Base-by-base conservation (phyloP, 805 yeast species). In the Nakazawaea ambrosiae region DNA sequence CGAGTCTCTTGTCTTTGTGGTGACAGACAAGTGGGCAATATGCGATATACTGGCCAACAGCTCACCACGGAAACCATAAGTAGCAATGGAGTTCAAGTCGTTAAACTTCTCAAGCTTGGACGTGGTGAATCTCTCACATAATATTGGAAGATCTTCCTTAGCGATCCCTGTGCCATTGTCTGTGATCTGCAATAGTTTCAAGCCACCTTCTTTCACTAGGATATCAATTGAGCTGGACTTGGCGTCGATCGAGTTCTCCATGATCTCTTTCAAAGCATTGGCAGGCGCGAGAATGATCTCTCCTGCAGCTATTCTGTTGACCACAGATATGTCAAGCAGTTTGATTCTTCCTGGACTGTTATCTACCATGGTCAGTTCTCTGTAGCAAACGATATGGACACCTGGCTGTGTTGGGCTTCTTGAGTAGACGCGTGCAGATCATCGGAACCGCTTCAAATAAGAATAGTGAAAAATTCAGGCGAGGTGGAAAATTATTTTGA, bases 41-140 rank as follows among this genome's bases (percentile, higher is more conserved):
- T 90, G 96, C 0, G 96, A 87, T 6, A 92, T 89, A 53, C 92
- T 80, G 1, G 97, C 96, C 34, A 92, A 64, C 0, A 98, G 98
- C 57, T 92, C 98, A 12, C 98, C 98, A 39, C 98, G 68, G 55
- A 92, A 92, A 4, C 98, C 98, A 55, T 87, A 87, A 0, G 97
- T 89, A 17, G 72, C 63, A 18, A 92, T 73, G 4, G 68, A 55
- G 34, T 65, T 63, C 41, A 92, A 67, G 54, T 92, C 98, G 35
- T 84, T 90, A 54, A 83, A 90, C 7, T 60, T 66, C 1, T 58
- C 44, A 18, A 92, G 59, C 56, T 92, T 92, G 0, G 97, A 88
- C 0, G 98, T 92, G 17, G 97, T 85, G 60, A 88, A 90, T 19
- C 98, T 63, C 52, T 85, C 84, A 54, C 97, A 92, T n/a, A 92